Percentiles rank a stretch among this genome's conserved stretches.
Evolutionary conservation across 306 rosid species (phyloP).

Genomic region (Luffa aegyptiaca): DNA sequence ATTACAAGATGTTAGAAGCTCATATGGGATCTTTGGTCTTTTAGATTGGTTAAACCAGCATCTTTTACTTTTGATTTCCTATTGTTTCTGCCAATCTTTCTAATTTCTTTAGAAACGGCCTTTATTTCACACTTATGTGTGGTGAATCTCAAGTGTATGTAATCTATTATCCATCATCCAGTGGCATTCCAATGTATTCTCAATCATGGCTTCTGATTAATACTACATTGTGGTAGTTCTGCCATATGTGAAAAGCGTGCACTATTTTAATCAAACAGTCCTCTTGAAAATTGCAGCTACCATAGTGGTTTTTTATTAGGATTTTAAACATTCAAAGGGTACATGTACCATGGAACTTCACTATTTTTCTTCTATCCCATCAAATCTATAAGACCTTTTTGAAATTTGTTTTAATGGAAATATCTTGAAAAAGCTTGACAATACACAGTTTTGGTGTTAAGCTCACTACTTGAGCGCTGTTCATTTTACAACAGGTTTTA

Average conservation of each 20-base stretch:
- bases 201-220: background rate
- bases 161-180: background rate
- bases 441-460: background rate
- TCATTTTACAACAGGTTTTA: background rate
- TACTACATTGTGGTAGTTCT: background rate
- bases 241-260: background rate
- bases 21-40: background rate
- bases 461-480: background rate
- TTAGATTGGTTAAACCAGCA: background rate
- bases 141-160: background rate
- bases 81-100: background rate
- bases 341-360: background rate
- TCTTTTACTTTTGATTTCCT: background rate
- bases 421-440: background rate
- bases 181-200: background rate
- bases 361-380: background rate
- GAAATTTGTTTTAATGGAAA: background rate
- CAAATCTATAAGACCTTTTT: background rate
- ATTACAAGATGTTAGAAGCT: background rate
- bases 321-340: background rate
- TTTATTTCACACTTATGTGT: background rate
- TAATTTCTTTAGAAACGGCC: background rate
- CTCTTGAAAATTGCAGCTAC: background rate
- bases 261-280: slow-evolving; percentile 10
- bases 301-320: background rate